Conservation (phyloP, 2,329 filamentous ascomycete genomes). For the Fusarium veterinarium region DNA sequence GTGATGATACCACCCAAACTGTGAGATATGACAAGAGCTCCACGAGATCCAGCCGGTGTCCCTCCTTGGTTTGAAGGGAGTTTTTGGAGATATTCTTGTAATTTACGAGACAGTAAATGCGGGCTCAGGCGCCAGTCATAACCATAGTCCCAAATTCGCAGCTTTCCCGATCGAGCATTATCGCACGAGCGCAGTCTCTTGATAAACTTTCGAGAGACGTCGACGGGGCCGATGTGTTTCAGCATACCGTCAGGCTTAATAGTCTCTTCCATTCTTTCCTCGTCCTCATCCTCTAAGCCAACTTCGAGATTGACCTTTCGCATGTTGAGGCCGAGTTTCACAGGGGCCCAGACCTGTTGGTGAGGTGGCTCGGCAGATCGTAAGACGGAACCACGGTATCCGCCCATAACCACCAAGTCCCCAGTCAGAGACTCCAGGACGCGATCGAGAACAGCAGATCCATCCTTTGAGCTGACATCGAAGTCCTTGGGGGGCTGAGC, state of each 20-base stretch:
- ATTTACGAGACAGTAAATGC: slow-evolving; percentile 74
- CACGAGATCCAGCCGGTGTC: slow-evolving; percentile 64
- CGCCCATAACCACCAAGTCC: slow-evolving; percentile 88
- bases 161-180: slow-evolving; percentile 75
- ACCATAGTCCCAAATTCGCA: slow-evolving; percentile 89
- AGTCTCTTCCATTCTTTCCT: slow-evolving; percentile 83
- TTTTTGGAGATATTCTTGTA: slow-evolving; percentile 78
- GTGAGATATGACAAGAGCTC: slow-evolving; percentile 86
- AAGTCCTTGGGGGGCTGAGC: slow-evolving; percentile 39
- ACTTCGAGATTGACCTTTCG: slow-evolving; percentile 93
- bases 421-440: slow-evolving; percentile 78
- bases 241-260: slow-evolving; percentile 90
- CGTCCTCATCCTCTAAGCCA: slow-evolving; percentile 82
- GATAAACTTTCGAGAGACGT: slow-evolving; percentile 85
- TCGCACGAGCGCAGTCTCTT: slow-evolving; percentile 80
- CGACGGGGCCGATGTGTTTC: slow-evolving; percentile 90
- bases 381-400: slow-evolving; percentile 90
- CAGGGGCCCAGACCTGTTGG: slow-evolving; percentile 92
- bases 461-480: slow-evolving; percentile 26
- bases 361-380: slow-evolving; percentile 84
- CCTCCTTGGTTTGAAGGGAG: slow-evolving; percentile 78
- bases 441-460: slow-evolving; percentile 59
- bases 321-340: slow-evolving; percentile 92
- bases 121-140: slow-evolving; percentile 96
- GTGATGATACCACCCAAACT: slow-evolving; percentile 89